Evolutionary conservation across 371 early-diverging fungal genomes (phyloP), one percentile per base, ranked within the genome.

Genomic region (Mucor lusitanicus): DNA sequence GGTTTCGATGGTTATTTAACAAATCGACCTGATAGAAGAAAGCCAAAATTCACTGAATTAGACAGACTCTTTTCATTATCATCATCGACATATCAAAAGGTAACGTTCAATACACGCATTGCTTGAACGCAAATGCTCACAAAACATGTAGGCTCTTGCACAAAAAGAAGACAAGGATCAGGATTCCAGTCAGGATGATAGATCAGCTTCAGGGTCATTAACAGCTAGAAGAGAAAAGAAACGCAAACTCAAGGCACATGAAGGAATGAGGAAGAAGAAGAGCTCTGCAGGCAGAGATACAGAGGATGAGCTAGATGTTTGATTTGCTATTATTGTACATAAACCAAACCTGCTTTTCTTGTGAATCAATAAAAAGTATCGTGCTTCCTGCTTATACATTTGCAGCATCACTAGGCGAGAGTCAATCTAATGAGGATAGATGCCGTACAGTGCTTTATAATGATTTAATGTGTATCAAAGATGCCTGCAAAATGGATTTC

Each of bases 1-100:
- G 95, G 95, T 0, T 94, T 93, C 69, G 94, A 92, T 42, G 91
- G 91, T 0, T 94, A 93, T 65, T 71, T 88, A 46, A 82, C 82
- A 17, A 79, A 73, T 63, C 75, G 86, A 40, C 74, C 85, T 12
- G 87, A 88, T 60, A 84, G 85, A 67, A 80, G 85, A 63, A 79
- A 83, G 58, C 78, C 81, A 63, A 87, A 87, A 64, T 86, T 86
- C 65, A 85, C 85, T 8, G 88, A 88, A 40, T 72, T 83, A 5
- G 90, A 90, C 59, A 81, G 90, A 42, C 68, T 90, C 9, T 90
- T 90, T 59, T 88, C 88, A 27, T 69, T 84, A 63, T 88, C 88
- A 1, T 87, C 87, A 9, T 85, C 89, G 11, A 88, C 89, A 3
- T 88, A 87, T 71, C 85, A 85, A 74, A 88, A 88, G 79, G 88